phyloP scores from a whole-genome alignment of 441 rosid genomes.

The Pelargonium cotyledonis region DNA sequence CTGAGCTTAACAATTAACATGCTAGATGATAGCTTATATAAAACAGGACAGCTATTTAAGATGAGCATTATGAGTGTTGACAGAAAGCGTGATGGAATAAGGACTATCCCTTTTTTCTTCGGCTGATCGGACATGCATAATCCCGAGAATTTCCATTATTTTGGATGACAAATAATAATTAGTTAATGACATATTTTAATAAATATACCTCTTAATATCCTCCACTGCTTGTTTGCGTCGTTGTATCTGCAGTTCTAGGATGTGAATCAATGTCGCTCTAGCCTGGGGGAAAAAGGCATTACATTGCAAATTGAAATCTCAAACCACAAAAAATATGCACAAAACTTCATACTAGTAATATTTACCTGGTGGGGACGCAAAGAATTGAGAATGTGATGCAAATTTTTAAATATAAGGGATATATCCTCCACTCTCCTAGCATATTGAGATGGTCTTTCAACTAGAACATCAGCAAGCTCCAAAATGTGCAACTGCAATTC shows the following conservation, averaged over 20 bases:
- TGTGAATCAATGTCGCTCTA: conserved; percentile 84
- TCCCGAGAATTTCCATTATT: no score
- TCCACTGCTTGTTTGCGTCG: conserved; percentile 84
- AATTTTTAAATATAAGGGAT: conserved; percentile 80
- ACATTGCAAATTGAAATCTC: neutral
- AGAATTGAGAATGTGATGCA: conserved; percentile 92
- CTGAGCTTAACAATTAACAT: neutral
- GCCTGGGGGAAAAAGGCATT: conserved; percentile 38
- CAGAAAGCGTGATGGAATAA: neutral
- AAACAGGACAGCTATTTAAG: neutral
- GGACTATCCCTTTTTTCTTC: no score
- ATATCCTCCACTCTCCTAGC: conserved; percentile 94
- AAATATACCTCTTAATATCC: conserved; percentile 71
- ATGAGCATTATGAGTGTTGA: neutral
- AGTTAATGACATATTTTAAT: neutral
- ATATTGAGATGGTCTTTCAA: conserved; percentile 91
- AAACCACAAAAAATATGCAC: conserved; percentile 6
- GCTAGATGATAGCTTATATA: neutral
- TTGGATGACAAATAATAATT: no score
- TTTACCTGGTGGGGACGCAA: conserved; percentile 86
- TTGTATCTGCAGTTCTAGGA: conserved; percentile 80
- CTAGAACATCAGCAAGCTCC: conserved; percentile 92
- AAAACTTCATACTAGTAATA: neutral
- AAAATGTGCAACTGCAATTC: conserved; percentile 82
- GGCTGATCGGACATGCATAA: no score